Evolutionary conservation across 2,329 filamentous ascomycete genomes (phyloP).

Genomic region (Penicillium italicum): DNA sequence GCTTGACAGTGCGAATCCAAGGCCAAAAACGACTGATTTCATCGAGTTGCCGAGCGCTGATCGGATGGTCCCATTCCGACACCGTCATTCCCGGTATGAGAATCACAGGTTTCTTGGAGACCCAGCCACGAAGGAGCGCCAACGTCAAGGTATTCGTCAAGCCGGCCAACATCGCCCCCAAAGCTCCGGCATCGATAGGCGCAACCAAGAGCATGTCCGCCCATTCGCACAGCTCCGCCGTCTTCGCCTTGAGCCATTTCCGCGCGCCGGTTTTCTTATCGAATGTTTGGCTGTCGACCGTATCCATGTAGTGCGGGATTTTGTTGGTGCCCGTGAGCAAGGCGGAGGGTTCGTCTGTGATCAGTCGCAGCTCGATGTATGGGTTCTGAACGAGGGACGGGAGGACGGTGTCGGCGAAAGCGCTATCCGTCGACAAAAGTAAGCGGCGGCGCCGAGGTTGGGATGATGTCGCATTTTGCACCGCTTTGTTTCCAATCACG

Average conservation of each 20-base stretch:
- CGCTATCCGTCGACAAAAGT: constrained; percentile 39
- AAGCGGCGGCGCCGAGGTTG: constrained; percentile 29
- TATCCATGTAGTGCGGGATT: constrained; percentile 41
- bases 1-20: constrained; percentile 77
- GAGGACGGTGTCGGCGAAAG: constrained; percentile 39
- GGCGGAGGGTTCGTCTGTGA: constrained; percentile 40
- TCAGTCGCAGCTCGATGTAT: constrained; percentile 41
- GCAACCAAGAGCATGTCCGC: constrained; percentile 80
- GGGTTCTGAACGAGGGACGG: constrained; percentile 39
- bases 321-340: constrained; percentile 38
- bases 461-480: constrained; percentile 1
- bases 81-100: constrained; percentile 85
- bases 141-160: constrained; percentile 76
- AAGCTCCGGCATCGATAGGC: constrained; percentile 76
- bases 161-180: constrained; percentile 84
- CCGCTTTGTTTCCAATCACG: constrained; percentile 10
- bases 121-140: constrained; percentile 80
- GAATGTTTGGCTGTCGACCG: constrained; percentile 38
- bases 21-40: constrained; percentile 81
- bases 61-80: constrained; percentile 84
- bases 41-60: constrained; percentile 80
- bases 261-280: constrained; percentile 39
- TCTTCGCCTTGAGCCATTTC: constrained; percentile 43
- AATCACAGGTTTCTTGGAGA: constrained; percentile 77
- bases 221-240: constrained; percentile 72